phyloP scores from a whole-genome alignment of 805 yeast species.

The Hanseniaspora hatyaiensis region DNA sequence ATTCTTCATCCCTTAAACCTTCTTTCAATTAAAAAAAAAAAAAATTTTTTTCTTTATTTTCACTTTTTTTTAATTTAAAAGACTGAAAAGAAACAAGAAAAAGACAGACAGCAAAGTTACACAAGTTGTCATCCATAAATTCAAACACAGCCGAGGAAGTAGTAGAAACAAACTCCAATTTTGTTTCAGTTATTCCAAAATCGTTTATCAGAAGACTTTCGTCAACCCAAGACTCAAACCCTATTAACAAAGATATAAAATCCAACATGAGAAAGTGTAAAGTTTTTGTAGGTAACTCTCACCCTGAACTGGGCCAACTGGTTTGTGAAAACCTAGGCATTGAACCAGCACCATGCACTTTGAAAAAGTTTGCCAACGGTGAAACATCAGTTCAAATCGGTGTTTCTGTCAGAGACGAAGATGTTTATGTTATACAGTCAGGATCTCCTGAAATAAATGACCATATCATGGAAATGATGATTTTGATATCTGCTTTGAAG shows the following conservation, averaged over 20 bases:
- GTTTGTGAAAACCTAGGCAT: conserved; percentile 88
- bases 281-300: conserved; percentile 92
- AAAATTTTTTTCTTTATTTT: background rate
- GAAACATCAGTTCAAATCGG: conserved; percentile 96
- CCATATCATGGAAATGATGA: conserved; percentile 89
- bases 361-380: conserved; percentile 90
- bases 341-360: conserved; percentile 83
- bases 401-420: conserved; percentile 91
- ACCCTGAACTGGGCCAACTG: conserved; percentile 81
- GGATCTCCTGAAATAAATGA: conserved; percentile 84
- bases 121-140: background rate
- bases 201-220: conserved; percentile 16
- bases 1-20: background rate
- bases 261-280: conserved; percentile 83
- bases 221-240: background rate
- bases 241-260: background rate
- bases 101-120: background rate
- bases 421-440: conserved; percentile 83
- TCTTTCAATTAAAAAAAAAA: background rate
- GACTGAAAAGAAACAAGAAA: background rate
- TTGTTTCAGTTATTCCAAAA: conserved; percentile 17
- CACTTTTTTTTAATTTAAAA: too few relatives aligned
- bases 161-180: conserved; percentile 10
- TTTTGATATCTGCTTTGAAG: conserved; percentile 86
- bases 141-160: background rate